phyloP scores from a whole-genome alignment of 768 basidiomycete genomes.

The Lanmaoa pseudosensibilis region DNA sequence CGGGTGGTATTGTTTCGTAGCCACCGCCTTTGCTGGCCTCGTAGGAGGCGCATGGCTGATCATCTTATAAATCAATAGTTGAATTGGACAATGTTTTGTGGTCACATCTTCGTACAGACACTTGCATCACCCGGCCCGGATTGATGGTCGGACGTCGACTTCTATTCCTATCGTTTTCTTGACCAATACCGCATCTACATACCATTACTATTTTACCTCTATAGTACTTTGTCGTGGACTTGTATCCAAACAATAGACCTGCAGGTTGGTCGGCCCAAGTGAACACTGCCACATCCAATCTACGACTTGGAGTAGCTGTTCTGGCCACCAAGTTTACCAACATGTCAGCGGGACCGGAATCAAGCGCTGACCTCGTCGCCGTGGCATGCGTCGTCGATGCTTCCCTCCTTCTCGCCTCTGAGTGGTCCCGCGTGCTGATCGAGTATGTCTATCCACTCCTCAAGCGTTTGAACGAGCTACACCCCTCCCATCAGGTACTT shows the following conservation, averaged over 20 bases:
- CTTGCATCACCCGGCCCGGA: background rate
- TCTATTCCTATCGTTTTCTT: background rate
- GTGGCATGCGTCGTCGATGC: constrained; percentile 63
- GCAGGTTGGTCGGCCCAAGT: background rate
- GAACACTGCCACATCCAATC: background rate
- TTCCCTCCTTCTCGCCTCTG: constrained; percentile 50
- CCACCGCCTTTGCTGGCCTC: constrained; percentile 25
- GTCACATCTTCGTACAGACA: constrained; percentile 5
- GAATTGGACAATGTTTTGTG: constrained; percentile 9
- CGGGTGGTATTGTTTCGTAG: constrained; percentile 31
- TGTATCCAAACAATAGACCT: constrained; percentile 8
- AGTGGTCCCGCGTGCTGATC: constrained; percentile 49
- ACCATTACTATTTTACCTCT: constrained; percentile 14
- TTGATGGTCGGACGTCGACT: background rate
- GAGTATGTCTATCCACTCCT: constrained; percentile 54
- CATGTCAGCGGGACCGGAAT: constrained; percentile 26
- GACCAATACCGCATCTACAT: constrained; percentile 18
- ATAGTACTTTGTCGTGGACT: constrained; percentile 5
- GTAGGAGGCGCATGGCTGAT: constrained; percentile 35
- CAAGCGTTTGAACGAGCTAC: constrained; percentile 48
- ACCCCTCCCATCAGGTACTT: constrained; percentile 41
- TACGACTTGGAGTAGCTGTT: background rate
- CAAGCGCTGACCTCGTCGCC: constrained; percentile 37
- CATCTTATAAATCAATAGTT: constrained; percentile 17
- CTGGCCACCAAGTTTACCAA: background rate